These are phyloP conservation scores for Lipomyces yamadae DNA, from an alignment of 805 yeast species.

Conservation along the genomic window DNA sequence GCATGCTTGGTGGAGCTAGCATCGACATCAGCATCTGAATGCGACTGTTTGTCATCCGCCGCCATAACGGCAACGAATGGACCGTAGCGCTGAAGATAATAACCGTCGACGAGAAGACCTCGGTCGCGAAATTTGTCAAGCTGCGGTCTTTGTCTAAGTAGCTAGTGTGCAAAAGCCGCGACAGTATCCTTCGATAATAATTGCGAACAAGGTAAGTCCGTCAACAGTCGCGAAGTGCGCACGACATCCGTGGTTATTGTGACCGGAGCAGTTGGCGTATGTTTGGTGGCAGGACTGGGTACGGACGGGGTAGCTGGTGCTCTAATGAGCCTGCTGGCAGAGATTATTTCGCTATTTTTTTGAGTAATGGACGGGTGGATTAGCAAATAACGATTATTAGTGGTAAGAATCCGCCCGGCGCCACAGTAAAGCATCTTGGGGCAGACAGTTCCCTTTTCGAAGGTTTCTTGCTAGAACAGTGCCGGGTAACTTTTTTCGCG, in stretches of 20 bases:
- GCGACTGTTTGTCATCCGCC: neutral
- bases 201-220: neutral
- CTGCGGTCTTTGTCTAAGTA: neutral
- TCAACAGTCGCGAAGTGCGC: constrained; percentile 1
- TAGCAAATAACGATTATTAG: too few relatives aligned
- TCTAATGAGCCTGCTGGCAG: neutral
- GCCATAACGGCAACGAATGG: neutral
- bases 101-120: neutral
- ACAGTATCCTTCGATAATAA: neutral
- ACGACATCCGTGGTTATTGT: neutral
- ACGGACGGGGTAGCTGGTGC: neutral
- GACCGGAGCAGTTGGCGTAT: neutral
- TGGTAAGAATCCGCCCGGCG: too few relatives aligned
- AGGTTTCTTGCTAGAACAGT: neutral
- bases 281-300: neutral
- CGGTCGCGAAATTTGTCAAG: neutral
- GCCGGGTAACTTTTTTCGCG: neutral
- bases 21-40: neutral
- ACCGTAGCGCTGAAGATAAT: neutral
- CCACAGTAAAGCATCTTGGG: neutral
- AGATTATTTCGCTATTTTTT: neutral
- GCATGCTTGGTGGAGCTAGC: neutral
- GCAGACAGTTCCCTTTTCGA: neutral
- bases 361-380: too few relatives aligned
- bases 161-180: neutral